Evolutionary conservation across 441 rosid genomes (phyloP), one percentile per base, ranked within the genome.

Genomic region (Jatropha multifida): DNA sequence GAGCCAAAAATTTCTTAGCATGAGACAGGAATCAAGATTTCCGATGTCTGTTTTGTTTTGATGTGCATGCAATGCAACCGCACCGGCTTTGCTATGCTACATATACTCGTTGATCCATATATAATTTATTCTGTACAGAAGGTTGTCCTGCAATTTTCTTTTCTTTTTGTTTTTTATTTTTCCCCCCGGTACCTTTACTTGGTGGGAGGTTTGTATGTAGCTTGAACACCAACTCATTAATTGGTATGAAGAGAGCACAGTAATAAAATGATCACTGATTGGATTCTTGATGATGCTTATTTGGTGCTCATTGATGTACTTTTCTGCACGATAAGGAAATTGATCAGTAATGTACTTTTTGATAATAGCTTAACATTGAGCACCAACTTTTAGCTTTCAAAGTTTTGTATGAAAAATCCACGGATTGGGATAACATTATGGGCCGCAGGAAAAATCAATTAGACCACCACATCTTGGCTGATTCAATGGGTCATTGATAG

Each of bases 11-110:
- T 42, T 9, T 23, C n/a, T 5, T 8, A 32, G 38, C 44, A 32
- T 55, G 9, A 15, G n/a, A 52, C 68, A 5, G 71, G 72, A 68
- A 55, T 64, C 56, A 65, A 59, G 41, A 17, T 61, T n/a, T 49
- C 68, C 51, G 40, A 14, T 37, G 48, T 66, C 82, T 79, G 71
- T 86, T 81, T 85, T 83, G 85, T 60, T 75, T 76, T 73, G 58
- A 48, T 78, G 72, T 77, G 73, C 12, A 65, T 23, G 70, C 74
- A 48, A 65, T 17, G 70, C 74, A 48, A 15, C 64, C 18, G 26
- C 51, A 66, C 32, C 44, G 9, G 42, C 41, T 4, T 69, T 37
- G 64, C 68, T 38, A 51, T n/a, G 55, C 75, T 64, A 60, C 65
- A 56, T 23, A 71, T 26, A 4, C 52, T 59, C 69, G 77, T 62